Evolutionary conservation across 2,329 filamentous ascomycete genomes (phyloP).

Genomic region (Cytospora mali): DNA sequence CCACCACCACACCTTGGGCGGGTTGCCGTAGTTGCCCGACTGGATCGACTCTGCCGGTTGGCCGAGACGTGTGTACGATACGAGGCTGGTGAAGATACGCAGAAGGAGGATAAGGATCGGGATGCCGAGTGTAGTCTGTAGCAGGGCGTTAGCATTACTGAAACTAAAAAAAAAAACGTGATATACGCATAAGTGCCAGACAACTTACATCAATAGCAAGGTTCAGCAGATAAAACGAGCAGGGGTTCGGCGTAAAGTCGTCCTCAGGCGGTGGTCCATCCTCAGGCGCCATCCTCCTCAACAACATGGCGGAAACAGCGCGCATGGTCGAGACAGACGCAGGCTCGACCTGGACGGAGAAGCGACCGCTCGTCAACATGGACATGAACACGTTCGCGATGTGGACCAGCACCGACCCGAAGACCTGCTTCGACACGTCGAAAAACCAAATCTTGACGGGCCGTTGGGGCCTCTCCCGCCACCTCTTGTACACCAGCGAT

Average conservation of each 20-base stretch:
- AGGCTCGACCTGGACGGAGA: constrained; percentile 65
- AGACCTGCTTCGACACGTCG: constrained; percentile 95
- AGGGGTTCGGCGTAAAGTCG: constrained; percentile 80
- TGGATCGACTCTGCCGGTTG: constrained; percentile 84
- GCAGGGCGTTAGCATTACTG: constrained; percentile 30
- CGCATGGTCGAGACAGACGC: constrained; percentile 39
- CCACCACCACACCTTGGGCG: constrained; percentile 86
- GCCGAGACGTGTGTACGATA: constrained; percentile 76
- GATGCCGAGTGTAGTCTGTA: constrained; percentile 90
- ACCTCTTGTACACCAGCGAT: constrained; percentile 90
- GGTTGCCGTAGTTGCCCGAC: constrained; percentile 87
- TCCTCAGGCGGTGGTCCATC: constrained; percentile 47
- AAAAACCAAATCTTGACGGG: constrained; percentile 98
- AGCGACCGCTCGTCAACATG: constrained; percentile 87
- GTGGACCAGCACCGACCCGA: constrained; percentile 89
- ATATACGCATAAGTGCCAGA: constrained; percentile 4
- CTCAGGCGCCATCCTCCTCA: constrained; percentile 42
- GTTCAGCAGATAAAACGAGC: constrained; percentile 94
- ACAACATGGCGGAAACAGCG: constrained; percentile 33
- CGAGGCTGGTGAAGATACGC: constrained; percentile 71
- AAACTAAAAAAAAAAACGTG: background rate
- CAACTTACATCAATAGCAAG: constrained; percentile 87
- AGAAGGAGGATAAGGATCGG: constrained; percentile 91
- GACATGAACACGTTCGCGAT: constrained; percentile 94
- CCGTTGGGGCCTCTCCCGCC: constrained; percentile 86